Percentiles rank a stretch among this genome's conserved stretches.
Conservation (phyloP, 345 rosid genomes). For the Citrus sinensis region DNA sequence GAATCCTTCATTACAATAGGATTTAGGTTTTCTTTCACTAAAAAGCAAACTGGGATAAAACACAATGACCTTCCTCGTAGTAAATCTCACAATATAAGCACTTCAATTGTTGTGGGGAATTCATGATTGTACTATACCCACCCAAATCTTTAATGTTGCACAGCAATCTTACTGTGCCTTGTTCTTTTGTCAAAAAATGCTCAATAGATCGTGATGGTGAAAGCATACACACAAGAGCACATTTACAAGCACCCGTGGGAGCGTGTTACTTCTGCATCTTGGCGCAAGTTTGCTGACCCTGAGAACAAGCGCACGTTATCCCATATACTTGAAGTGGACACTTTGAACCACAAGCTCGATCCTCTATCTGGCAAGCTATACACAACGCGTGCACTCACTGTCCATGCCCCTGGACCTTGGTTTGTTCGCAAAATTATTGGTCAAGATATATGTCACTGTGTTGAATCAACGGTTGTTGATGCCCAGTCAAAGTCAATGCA, state of each 20-base stretch:
- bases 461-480: conserved; percentile 90
- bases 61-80: not conserved
- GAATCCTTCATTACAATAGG: no score
- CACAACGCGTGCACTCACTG: conserved; percentile 80
- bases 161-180: not conserved
- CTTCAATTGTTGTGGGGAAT: not conserved
- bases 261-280: conserved; percentile 90
- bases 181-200: not conserved
- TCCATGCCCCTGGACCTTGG: conserved; percentile 97
- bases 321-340: conserved; percentile 83
- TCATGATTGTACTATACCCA: not conserved
- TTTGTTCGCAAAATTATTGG: conserved; percentile 74
- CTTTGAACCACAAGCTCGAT: conserved; percentile 69
- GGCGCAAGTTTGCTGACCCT: conserved; percentile 95
- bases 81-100: not conserved
- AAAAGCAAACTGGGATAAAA: not conserved
- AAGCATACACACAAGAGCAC: conserved; percentile 86
- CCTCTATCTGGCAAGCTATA: conserved; percentile 64
- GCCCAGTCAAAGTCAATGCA: conserved; percentile 79
- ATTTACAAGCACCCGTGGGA: conserved; percentile 98
- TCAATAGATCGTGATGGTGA: conserved; percentile 45
- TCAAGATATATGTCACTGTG: conserved; percentile 92
- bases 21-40: not conserved
- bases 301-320: conserved; percentile 84
- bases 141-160: not conserved